Conservation (phyloP, 2,329 filamentous ascomycete genomes). For the Sporothrix brunneoviolacea region DNA sequence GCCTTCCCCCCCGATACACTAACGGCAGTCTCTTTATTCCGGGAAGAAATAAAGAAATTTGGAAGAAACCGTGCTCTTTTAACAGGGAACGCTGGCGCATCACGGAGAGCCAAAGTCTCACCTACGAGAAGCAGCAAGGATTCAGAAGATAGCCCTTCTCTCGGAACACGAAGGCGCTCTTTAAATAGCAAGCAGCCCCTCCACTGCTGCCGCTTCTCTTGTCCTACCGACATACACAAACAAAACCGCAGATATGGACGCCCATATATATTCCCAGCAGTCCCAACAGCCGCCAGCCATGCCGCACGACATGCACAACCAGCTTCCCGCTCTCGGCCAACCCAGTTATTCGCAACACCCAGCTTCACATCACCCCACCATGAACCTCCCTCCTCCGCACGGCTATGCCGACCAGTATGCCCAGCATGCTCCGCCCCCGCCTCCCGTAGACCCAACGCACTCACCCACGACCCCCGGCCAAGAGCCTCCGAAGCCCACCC, state of each 20-base stretch:
- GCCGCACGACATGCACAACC: conserved; percentile 17
- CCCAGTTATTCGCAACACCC: conserved; percentile 11
- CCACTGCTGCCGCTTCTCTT: neutral
- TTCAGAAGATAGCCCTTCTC: no score
- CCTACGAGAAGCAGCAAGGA: no score
- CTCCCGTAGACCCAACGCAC: conserved; percentile 2
- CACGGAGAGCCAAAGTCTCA: no score
- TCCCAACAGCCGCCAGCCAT: conserved; percentile 15
- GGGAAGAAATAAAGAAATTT: no score
- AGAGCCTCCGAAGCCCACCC: conserved; percentile 12
- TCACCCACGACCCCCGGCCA: conserved; percentile 11
- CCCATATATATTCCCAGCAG: conserved; percentile 14
- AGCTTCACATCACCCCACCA: conserved; percentile 14
- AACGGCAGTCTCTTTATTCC: no score
- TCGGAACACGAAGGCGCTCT: no score
- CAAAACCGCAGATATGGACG: conserved; percentile 13
- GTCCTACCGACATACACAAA: neutral
- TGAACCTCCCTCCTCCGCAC: conserved; percentile 16
- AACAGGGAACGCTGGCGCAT: no score
- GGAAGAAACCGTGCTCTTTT: no score
- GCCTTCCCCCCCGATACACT: neutral
- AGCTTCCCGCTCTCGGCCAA: conserved; percentile 16
- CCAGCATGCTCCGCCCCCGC: neutral
- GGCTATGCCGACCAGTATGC: conserved; percentile 16
- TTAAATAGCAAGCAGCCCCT: no score